These are phyloP conservation scores for Xylaria sp. DNA, from an alignment of 2,329 filamentous ascomycete species.

Conservation along the genomic window DNA sequence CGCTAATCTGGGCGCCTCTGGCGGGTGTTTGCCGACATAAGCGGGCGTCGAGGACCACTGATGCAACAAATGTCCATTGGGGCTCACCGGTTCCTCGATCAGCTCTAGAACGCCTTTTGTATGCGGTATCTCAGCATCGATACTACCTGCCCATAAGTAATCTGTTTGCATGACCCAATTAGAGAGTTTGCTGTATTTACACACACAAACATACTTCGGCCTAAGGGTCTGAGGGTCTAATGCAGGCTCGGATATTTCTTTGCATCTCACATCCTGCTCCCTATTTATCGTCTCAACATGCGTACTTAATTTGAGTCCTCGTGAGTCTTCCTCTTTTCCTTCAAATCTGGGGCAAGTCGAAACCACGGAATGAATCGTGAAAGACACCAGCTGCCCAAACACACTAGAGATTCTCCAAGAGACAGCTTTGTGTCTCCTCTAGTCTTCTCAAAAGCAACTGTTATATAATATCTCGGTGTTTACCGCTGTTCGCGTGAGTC, in stretches of 20 bases:
- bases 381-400: background rate
- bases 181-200: slow-evolving; percentile 7
- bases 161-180: slow-evolving; percentile 11
- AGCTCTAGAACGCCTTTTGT: no score
- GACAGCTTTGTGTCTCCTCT: background rate
- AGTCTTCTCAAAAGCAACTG: background rate
- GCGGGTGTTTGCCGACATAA: background rate
- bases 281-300: background rate
- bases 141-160: background rate
- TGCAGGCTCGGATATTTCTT: slow-evolving; percentile 5
- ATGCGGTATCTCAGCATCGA: slow-evolving; percentile 6
- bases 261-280: slow-evolving; percentile 21
- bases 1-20: background rate
- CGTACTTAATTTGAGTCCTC: background rate
- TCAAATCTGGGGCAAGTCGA: background rate
- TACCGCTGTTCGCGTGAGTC: background rate
- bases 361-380: background rate
- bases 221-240: background rate
- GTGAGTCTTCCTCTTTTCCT: background rate
- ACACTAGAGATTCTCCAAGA: background rate
- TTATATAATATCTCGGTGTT: background rate
- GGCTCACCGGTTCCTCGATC: background rate
- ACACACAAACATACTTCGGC: slow-evolving; percentile 3
- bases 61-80: background rate
- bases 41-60: background rate